Evolutionary conservation across 208 protist species (phyloP), one percentile per base, ranked within the genome.

Genomic region (Sergeia podlipaevii): DNA sequence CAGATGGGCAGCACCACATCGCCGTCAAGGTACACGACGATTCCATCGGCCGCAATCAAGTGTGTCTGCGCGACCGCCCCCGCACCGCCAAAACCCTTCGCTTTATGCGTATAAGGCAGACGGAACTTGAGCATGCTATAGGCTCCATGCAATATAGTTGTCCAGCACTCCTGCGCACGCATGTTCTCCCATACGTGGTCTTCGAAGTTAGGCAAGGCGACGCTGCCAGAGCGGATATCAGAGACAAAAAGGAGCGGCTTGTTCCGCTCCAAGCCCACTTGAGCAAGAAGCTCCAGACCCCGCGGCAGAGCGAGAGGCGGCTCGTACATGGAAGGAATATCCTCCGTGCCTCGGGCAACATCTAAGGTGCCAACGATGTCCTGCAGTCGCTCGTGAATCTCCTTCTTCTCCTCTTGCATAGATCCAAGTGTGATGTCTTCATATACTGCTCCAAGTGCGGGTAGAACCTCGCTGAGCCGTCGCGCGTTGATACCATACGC

Each of bases 111-210:
- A 69, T 97, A 98, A 10, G 97, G 95, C 15, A 98, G 74, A 23
- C 97, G 73, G 52, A 98, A 98, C 65, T 98, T 98, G 18, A 98
- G 80, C 93, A 98, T 96, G 54, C 77, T 86, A 30, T 73, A 61
- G 7, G 81, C 65, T 5, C 85, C 93, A 18, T 95, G 63, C 43
- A 98, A 60, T 18, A 97, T 85, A 42, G 73, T 60, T 54, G 90
- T 89, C 96, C 96, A 98, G 38, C 77, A 80, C 68, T 84, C 77
- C 77, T 98, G 95, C 30, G 80, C 82, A 11, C 74, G 71, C 91
- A 97, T 97, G 79, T 97, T 96, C 53, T 87, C 77, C 42, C 70
- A 69, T 8, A 97, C 91, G 52, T 91, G 79, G 1, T 92, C 78
- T 66, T 98, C 93, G 63, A 96, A 94, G 55, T 96, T 95, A 7